Conservation (phyloP, 345 rosid species). For the Odontarrhena argentea region DNA sequence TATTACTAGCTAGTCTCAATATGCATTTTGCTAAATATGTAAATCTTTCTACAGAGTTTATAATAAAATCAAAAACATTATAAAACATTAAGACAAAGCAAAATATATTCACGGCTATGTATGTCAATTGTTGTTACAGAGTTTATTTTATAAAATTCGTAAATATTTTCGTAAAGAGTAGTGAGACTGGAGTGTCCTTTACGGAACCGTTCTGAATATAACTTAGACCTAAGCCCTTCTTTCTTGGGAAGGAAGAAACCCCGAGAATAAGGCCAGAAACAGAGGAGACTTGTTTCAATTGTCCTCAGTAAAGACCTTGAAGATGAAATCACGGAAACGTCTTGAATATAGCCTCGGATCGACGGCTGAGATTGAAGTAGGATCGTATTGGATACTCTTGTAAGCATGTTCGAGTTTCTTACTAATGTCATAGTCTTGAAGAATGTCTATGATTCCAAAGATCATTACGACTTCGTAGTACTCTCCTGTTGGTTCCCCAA, state of each 20-base stretch:
- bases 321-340: conserved; percentile 84
- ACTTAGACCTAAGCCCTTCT: conserved; percentile 23
- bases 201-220: conserved; percentile 7
- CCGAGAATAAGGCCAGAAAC: conserved; percentile 6
- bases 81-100: not conserved
- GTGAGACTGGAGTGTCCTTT: not conserved
- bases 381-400: conserved; percentile 87
- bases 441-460: conserved; percentile 89
- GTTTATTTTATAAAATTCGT: conserved; percentile 5
- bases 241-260: conserved; percentile 24
- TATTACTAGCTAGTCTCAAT: too few species aligned
- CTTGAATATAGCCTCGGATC: conserved; percentile 85
- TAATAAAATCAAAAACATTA: not conserved
- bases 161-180: too few species aligned
- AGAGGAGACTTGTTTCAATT: conserved; percentile 46
- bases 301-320: conserved; percentile 72
- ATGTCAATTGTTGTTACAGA: conserved; percentile 24
- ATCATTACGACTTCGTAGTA: conserved; percentile 78
- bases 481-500: conserved; percentile 85
- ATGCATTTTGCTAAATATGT: too few species aligned
- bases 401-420: conserved; percentile 95
- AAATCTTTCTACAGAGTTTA: too few species aligned
- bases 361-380: conserved; percentile 90
- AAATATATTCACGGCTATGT: conserved; percentile 26
- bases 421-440: conserved; percentile 92